Conservation (phyloP, 257 asterid genomes). For the Henckelia pumila region DNA sequence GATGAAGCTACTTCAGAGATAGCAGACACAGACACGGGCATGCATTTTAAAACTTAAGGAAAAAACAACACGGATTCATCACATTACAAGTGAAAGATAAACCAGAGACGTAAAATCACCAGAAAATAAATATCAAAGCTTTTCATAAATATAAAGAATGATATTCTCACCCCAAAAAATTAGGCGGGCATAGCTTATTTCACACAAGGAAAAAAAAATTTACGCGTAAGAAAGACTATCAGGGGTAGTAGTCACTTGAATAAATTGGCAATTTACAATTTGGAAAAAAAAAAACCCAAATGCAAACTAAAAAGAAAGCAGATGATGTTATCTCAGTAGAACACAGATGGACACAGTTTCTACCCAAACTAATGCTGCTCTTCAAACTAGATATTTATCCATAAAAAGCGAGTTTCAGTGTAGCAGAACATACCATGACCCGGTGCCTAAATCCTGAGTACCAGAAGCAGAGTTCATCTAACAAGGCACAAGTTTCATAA, state of each 20-base stretch:
- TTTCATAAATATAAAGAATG: neutral
- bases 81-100: too few relatives aligned
- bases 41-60: too few relatives aligned
- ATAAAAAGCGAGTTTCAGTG: neutral
- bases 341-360: neutral
- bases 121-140: constrained; percentile 17
- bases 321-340: too few relatives aligned
- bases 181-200: neutral
- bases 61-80: neutral
- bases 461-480: constrained; percentile 6
- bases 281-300: neutral
- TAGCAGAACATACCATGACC: neutral
- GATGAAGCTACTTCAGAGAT: neutral
- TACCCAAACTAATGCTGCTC: neutral
- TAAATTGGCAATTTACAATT: neutral
- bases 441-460: neutral
- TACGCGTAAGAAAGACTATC: neutral
- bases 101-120: too few relatives aligned
- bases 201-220: neutral
- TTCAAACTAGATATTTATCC: too few relatives aligned
- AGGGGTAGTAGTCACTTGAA: neutral
- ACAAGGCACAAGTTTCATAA: neutral
- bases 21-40: neutral
- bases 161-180: constrained; percentile 2
- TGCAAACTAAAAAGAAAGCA: neutral